Evolutionary conservation across 768 basidiomycete species (phyloP), one percentile per base, ranked within the genome.

Genomic region (Mrakia hoshinonis): DNA sequence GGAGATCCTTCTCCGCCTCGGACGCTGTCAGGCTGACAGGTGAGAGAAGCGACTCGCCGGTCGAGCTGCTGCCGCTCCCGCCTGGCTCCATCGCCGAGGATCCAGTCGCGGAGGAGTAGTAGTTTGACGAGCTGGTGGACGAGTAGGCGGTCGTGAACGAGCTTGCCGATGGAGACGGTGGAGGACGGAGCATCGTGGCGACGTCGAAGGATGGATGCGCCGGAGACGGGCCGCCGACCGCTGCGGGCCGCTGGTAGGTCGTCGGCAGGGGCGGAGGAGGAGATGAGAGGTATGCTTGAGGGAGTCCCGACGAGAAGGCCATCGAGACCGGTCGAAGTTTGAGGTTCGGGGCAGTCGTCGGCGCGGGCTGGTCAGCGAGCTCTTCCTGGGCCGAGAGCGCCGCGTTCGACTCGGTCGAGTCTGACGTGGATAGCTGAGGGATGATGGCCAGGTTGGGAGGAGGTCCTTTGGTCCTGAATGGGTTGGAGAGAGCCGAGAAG

Each of bases 241-340:
- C n/a, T n/a, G n/a, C n/a, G n/a, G n/a, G n/a, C n/a, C n/a, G n/a
- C n/a, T n/a, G n/a, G n/a, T n/a, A n/a, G n/a, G n/a, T n/a, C 11
- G 22, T 55, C 26, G 54, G 54, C n/a, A n/a, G n/a, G 20, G 54
- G 54, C 11, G 54, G 54, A 18, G 29, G 51, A 20, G 15, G 12
- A 6, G 54, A 55, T 26, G 54, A 55, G 39, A 65, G 63, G 31
- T 65, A 65, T 9, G 63, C 26, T 47, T 43, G 43, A 46, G 63
- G 63, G 24, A 65, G 46, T 11, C 39, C 39, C 20, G 43, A 22
- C 1, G 48, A 24, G 39, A 46, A 65, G 7, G n/a, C 36, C 38
- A 64, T 64, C 3, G 62, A 64, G 4, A 43, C 24, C 13, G 62
- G 62, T 43, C 62, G 62, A 64, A 65, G 63, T 12, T 65, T 48